phyloP scores from a whole-genome alignment of 148 eudicot species.

The Amaranthus cruentus region DNA sequence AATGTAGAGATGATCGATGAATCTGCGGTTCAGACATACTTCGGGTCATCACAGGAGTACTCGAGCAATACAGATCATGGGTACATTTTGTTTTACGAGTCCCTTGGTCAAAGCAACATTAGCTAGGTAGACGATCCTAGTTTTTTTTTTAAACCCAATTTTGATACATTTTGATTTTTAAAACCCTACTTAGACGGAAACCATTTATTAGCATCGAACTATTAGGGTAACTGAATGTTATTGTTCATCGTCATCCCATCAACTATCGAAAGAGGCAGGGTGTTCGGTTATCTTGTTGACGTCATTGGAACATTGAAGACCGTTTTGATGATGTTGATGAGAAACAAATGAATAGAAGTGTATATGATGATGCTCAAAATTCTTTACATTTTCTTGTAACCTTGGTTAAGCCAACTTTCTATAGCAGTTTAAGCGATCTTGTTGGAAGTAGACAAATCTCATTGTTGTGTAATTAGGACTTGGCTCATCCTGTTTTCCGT shows the following conservation, averaged over 20 bases:
- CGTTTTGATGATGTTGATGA: background rate
- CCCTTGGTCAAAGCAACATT: slow-evolving; percentile 37
- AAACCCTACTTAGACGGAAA: too few relatives aligned
- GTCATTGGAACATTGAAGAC: slow-evolving; percentile 2
- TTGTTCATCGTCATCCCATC: slow-evolving; percentile 2
- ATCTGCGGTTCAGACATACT: slow-evolving; percentile 78
- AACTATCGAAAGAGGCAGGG: slow-evolving; percentile 8
- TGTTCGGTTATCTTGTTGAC: slow-evolving; percentile 12
- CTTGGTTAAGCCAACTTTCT: background rate
- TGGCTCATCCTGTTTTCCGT: too few relatives aligned
- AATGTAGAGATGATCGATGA: slow-evolving; percentile 88
- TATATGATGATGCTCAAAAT: slow-evolving; percentile 19
- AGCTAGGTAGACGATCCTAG: slow-evolving; percentile 30
- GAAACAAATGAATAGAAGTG: slow-evolving; percentile 10
- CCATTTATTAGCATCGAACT: too few relatives aligned
- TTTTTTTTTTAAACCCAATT: slow-evolving; percentile 7
- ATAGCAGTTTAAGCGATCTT: background rate
- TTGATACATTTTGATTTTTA: slow-evolving; percentile 7
- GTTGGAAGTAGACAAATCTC: background rate
- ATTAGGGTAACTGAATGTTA: background rate
- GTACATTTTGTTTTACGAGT: slow-evolving; percentile 79
- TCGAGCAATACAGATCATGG: slow-evolving; percentile 91
- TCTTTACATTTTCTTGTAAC: slow-evolving; percentile 10
- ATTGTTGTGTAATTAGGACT: too few relatives aligned
- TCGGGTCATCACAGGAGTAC: slow-evolving; percentile 80